Conservation (phyloP, 2,329 filamentous ascomycete genomes). For the Ophiostoma sp. region DNA sequence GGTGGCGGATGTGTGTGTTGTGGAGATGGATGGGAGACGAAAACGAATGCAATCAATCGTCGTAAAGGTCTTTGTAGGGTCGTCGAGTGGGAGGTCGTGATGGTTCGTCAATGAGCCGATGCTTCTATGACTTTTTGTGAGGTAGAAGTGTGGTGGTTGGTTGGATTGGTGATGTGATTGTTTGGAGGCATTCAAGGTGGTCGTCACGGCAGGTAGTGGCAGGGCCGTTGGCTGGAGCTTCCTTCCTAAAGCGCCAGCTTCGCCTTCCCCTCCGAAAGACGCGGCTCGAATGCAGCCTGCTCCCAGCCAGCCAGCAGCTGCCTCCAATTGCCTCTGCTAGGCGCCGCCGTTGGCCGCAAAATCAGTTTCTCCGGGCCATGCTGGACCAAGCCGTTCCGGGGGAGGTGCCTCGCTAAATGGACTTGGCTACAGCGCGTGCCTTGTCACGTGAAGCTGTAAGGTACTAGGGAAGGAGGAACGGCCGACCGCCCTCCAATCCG, state of each 20-base stretch:
- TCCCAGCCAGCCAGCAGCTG: constrained; percentile 14
- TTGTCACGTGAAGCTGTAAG: constrained; percentile 17
- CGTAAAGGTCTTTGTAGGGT: not conserved
- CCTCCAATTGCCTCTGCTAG: not conserved
- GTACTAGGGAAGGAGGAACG: not conserved
- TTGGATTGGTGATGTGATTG: constrained; percentile 17
- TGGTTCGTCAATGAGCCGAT: not conserved
- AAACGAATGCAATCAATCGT: not conserved
- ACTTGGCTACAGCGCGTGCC: not conserved
- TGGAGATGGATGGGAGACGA: not conserved
- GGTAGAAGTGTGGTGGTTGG: not conserved
- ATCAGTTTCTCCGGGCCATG: constrained; percentile 25
- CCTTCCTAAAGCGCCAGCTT: constrained; percentile 25
- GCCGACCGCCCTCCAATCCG: constrained; percentile 12
- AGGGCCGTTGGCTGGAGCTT: constrained; percentile 13
- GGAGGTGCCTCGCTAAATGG: not conserved
- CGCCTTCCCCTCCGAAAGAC: constrained; percentile 32
- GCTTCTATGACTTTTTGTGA: constrained; percentile 17
- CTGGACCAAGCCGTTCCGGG: not conserved
- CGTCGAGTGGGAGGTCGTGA: not conserved
- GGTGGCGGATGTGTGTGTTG: constrained; percentile 20
- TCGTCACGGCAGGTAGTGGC: not conserved
- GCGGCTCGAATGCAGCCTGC: constrained; percentile 48
- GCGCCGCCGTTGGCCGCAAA: constrained; percentile 20
- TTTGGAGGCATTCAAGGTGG: not conserved